Percentiles rank a stretch among this genome's conserved stretches.
phyloP scores from a whole-genome alignment of 2,329 filamentous ascomycete genomes.

The Didymella segeticola region DNA sequence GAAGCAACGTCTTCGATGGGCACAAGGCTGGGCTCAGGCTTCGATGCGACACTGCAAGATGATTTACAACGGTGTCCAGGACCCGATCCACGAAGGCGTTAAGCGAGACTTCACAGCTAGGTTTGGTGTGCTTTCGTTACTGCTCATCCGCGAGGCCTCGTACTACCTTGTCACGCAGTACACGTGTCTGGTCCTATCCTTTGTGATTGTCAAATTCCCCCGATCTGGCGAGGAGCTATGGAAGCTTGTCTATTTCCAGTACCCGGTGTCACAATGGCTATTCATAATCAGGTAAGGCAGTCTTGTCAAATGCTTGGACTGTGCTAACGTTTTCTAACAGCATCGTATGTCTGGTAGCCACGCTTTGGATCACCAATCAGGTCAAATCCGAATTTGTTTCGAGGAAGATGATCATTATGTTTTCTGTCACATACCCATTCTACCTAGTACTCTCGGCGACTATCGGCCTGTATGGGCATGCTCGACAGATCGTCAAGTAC shows the following conservation, averaged over 20 bases:
- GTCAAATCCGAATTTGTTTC: slow-evolving; percentile 56
- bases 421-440: slow-evolving; percentile 53
- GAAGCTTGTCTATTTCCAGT: slow-evolving; percentile 56
- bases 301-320: not conserved
- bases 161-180: slow-evolving; percentile 60
- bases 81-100: slow-evolving; percentile 31
- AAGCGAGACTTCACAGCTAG: slow-evolving; percentile 48
- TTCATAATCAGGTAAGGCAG: slow-evolving; percentile 52
- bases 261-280: slow-evolving; percentile 57
- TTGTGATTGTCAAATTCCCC: slow-evolving; percentile 56
- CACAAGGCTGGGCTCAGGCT: slow-evolving; percentile 60
- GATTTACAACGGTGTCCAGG: slow-evolving; percentile 51
- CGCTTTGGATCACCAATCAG: slow-evolving; percentile 55
- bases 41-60: slow-evolving; percentile 53
- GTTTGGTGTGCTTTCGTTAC: slow-evolving; percentile 55
- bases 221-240: slow-evolving; percentile 46
- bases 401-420: slow-evolving; percentile 51
- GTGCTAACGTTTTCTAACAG: slow-evolving; percentile 35
- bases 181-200: slow-evolving; percentile 54
- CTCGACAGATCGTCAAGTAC: slow-evolving; percentile 55
- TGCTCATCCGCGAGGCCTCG: slow-evolving; percentile 55
- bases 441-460: slow-evolving; percentile 54
- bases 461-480: slow-evolving; percentile 57
- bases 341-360: slow-evolving; percentile 52
- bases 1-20: slow-evolving; percentile 60